Conservation (phyloP, 2,329 filamentous ascomycete species). For the Scleromitrula shiraiana region DNA sequence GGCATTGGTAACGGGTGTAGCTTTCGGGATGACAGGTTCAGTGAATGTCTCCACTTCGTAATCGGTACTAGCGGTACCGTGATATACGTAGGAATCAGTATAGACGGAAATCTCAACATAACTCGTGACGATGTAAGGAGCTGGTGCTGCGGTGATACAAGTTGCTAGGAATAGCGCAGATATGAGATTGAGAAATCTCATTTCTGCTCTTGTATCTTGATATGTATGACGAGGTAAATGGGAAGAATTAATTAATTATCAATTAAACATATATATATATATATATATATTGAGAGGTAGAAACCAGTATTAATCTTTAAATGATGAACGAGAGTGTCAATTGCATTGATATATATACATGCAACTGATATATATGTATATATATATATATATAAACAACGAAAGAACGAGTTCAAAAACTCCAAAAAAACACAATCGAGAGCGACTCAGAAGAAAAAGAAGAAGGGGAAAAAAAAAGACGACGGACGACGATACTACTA, state of each 20-base stretch:
- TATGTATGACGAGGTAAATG: neutral
- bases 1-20: neutral
- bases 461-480: too few relatives aligned
- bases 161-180: neutral
- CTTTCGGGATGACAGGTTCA: neutral
- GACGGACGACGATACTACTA: too few relatives aligned
- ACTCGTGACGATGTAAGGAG: conserved; percentile 17
- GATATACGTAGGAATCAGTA: conserved; percentile 6
- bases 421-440: too few relatives aligned
- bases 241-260: too few relatives aligned
- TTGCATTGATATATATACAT: neutral
- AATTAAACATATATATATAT: neutral
- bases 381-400: too few relatives aligned
- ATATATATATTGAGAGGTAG: too few relatives aligned
- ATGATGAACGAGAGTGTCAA: neutral
- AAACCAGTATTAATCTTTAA: too few relatives aligned
- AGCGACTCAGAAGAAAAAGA: too few relatives aligned
- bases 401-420: neutral
- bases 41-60: neutral
- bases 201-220: neutral
- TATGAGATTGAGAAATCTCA: neutral
- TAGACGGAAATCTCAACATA: conserved; percentile 18
- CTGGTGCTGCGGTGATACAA: conserved; percentile 10
- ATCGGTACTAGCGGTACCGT: neutral
- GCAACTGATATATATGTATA: neutral